These are phyloP conservation scores for Dipteronia dyeriana DNA, from an alignment of 345 rosid genomes.

Conservation along the genomic window DNA sequence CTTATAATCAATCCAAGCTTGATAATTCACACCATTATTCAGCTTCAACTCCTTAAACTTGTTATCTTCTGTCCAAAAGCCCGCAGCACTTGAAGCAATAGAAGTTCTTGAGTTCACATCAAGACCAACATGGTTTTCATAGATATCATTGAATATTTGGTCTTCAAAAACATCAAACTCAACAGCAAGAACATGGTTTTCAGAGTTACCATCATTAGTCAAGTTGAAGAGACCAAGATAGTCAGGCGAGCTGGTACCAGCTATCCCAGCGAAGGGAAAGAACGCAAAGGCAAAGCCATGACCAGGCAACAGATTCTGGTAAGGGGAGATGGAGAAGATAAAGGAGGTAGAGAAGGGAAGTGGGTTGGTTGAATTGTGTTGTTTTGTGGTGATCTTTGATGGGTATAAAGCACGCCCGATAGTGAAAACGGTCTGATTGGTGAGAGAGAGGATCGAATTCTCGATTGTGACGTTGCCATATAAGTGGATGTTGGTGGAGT, in stretches of 20 bases:
- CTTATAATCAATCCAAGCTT: slow-evolving; percentile 35
- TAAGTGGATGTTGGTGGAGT: slow-evolving; percentile 25
- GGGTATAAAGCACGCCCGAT: slow-evolving; percentile 50
- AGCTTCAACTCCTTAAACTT: slow-evolving; percentile 29
- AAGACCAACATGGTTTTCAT: slow-evolving; percentile 47
- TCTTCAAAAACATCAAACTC: slow-evolving; percentile 55
- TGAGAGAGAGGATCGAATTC: slow-evolving; percentile 45
- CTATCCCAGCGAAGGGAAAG: slow-evolving; percentile 36
- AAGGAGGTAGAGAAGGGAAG: slow-evolving; percentile 55
- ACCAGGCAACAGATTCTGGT: slow-evolving; percentile 42
- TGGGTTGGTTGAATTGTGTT: slow-evolving; percentile 31
- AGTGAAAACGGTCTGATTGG: slow-evolving; percentile 37
- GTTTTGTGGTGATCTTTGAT: slow-evolving; percentile 29
- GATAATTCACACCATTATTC: slow-evolving; percentile 35
- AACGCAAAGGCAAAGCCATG: slow-evolving; percentile 56
- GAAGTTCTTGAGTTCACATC: slow-evolving; percentile 47
- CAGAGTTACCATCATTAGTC: slow-evolving; percentile 40
- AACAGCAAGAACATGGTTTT: slow-evolving; percentile 38
- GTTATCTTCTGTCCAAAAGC: slow-evolving; percentile 36
- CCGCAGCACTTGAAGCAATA: slow-evolving; percentile 26
- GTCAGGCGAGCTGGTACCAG: slow-evolving; percentile 43
- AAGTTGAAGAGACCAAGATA: slow-evolving; percentile 50
- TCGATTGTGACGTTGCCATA: slow-evolving; percentile 41
- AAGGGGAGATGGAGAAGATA: slow-evolving; percentile 53
- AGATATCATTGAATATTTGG: slow-evolving; percentile 45